Evolutionary conservation across 1,284 basidiomycete species (phyloP).

Genomic region (Cryptococcus sp.): DNA sequence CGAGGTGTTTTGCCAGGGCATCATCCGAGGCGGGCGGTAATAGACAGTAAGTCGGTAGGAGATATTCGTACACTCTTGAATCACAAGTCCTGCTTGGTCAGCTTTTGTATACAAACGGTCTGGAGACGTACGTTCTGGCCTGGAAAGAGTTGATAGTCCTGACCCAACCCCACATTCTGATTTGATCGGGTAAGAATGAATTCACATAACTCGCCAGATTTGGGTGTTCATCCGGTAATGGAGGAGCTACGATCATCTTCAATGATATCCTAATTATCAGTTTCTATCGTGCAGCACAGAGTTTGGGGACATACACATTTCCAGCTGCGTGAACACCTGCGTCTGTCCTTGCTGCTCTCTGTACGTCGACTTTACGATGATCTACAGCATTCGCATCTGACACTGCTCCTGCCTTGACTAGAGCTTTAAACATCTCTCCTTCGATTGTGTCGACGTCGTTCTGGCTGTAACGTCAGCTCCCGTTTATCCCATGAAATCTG

Average conservation of each 20-base stretch:
- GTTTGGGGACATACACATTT: conserved; percentile 53
- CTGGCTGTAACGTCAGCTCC: conserved; percentile 20
- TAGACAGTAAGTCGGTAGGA: conserved; percentile 90
- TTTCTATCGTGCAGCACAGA: not conserved
- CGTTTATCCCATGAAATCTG: not conserved
- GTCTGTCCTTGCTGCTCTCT: conserved; percentile 90
- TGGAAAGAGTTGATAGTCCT: conserved; percentile 90
- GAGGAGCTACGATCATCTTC: conserved; percentile 77
- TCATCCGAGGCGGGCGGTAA: conserved; percentile 81
- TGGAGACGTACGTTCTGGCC: conserved; percentile 65
- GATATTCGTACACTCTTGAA: conserved; percentile 94
- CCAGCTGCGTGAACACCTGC: conserved; percentile 97
- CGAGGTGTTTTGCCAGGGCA: conserved; percentile 56
- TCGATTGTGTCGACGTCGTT: conserved; percentile 70
- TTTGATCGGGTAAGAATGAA: conserved; percentile 77
- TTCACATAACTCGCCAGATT: conserved; percentile 72
- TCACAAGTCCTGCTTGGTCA: conserved; percentile 65
- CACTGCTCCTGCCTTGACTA: conserved; percentile 85
- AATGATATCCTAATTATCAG: conserved; percentile 58
- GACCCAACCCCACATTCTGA: conserved; percentile 88
- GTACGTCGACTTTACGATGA: conserved; percentile 79
- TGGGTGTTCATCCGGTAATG: conserved; percentile 58
- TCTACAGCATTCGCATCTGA: conserved; percentile 89
- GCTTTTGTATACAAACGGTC: not conserved
- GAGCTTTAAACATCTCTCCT: conserved; percentile 79